Conservation (phyloP, 768 basidiomycete genomes). For the Suillus brevipes region DNA sequence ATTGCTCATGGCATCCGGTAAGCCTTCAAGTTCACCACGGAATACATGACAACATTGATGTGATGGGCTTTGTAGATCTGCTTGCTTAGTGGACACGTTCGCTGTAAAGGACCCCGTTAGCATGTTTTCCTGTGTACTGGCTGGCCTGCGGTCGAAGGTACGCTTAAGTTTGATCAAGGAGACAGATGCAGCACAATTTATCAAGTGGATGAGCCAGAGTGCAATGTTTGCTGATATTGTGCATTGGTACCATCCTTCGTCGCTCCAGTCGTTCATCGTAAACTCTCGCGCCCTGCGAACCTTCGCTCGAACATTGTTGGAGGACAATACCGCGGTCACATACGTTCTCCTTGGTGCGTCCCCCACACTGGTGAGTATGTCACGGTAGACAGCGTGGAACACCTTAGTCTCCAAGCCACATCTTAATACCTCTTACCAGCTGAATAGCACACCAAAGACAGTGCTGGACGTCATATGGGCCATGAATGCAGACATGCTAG, state of each 20-base stretch:
- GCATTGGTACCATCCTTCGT: slow-evolving; percentile 46
- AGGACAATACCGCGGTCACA: slow-evolving; percentile 11
- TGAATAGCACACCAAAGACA: slow-evolving; percentile 11
- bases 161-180: slow-evolving; percentile 22
- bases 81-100: slow-evolving; percentile 53
- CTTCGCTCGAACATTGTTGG: slow-evolving; percentile 13
- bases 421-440: slow-evolving; percentile 15
- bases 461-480: slow-evolving; percentile 18
- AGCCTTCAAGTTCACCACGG: slow-evolving; percentile 16
- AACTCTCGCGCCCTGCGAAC: slow-evolving; percentile 33
- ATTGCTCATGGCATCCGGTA: slow-evolving; percentile 46
- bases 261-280: slow-evolving; percentile 58
- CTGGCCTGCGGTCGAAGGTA: slow-evolving; percentile 39
- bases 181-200: background rate
- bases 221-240: slow-evolving; percentile 41
- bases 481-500: slow-evolving; percentile 9
- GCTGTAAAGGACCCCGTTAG: slow-evolving; percentile 32
- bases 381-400: too few relatives aligned
- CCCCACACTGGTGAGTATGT: slow-evolving; percentile 25
- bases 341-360: slow-evolving; percentile 21
- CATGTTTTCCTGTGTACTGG: slow-evolving; percentile 39
- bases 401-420: background rate
- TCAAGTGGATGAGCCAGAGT: slow-evolving; percentile 11
- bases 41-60: background rate
- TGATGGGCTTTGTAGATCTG: slow-evolving; percentile 35